A percentile compares a stretch with the other conserved stretches of the same genome.
phyloP scores from a whole-genome alignment of 805 yeast genomes.

The Sugiyamaella boreocaroliniensis region DNA sequence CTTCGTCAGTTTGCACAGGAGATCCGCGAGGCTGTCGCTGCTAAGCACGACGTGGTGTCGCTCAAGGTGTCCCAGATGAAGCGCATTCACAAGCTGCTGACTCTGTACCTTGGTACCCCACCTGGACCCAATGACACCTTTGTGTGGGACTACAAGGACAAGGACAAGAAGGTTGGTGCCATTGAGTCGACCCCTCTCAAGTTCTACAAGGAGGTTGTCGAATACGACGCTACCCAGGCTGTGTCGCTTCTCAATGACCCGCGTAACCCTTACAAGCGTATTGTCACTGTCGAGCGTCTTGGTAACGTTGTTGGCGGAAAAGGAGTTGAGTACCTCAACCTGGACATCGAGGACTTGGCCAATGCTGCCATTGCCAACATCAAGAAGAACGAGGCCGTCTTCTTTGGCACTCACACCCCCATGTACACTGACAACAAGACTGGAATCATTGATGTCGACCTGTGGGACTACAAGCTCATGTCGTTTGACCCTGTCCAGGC shows the following conservation, averaged over 20 bases:
- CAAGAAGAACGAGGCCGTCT: constrained; percentile 68
- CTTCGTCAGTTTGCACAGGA: constrained; percentile 72
- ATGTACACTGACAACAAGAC: constrained; percentile 54
- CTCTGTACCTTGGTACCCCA: constrained; percentile 70
- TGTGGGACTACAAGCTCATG: constrained; percentile 58
- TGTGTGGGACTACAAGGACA: constrained; percentile 69
- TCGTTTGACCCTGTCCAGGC: constrained; percentile 37
- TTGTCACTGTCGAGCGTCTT: constrained; percentile 65
- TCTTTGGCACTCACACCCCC: constrained; percentile 88
- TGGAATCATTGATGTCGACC: constrained; percentile 67
- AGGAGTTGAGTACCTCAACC: constrained; percentile 64
- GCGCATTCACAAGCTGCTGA: constrained; percentile 57
- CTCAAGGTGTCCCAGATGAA: constrained; percentile 45
- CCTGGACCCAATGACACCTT: constrained; percentile 65
- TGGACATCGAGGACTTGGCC: constrained; percentile 52
- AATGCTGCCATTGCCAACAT: constrained; percentile 59
- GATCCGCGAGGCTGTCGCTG: constrained; percentile 45
- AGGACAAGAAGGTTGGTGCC: constrained; percentile 50
- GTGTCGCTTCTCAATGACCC: constrained; percentile 79
- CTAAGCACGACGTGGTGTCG: constrained; percentile 30
- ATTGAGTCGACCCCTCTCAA: constrained; percentile 55
- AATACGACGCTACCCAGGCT: constrained; percentile 43
- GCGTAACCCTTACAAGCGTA: constrained; percentile 57
- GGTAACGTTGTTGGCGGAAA: constrained; percentile 70
- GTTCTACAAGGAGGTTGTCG: constrained; percentile 52